Evolutionary conservation across 2,329 filamentous ascomycete genomes (phyloP), one percentile per base, ranked within the genome.

Genomic region (Fusarium protoensiforme): DNA sequence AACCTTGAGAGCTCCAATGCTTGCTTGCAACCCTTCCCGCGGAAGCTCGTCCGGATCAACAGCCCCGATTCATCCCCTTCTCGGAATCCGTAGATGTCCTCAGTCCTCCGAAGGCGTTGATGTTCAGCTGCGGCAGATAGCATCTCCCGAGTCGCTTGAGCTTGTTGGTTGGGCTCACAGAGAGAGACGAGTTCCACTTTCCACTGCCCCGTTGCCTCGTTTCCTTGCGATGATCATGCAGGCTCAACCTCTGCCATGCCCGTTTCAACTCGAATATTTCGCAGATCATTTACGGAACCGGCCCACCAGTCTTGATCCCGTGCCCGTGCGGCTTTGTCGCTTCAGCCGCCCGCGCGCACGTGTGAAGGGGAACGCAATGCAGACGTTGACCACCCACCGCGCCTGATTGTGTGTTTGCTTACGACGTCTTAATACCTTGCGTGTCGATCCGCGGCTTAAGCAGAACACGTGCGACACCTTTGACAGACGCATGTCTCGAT

Each of bases 211-310:
- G 64, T 70, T 74, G 65, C 67, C 72, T 68, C 53, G 60, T 65
- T 71, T 68, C 75, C 75, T 73, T 77, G 74, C 62, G 75, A 62
- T 71, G 75, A 77, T 78, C 75, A 77, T 77, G 74, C 74, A 70
- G 43, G 69, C 71, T 68, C 53, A 58, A 65, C 61, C 65, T 51
- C 38, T 38, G 35, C 18, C 56, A 61, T 56, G 22, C 63, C 67
- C 56, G 69, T 69, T 74, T 78, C 70, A 74, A 77, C 72, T 68
- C 68, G 43, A 46, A 63, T 69, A 59, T 54, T 60, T 46, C 69
- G 75, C 53, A 68, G 75, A 77, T 76, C 75, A 70, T 56, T 62
- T 59, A 66, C 71, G 31, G 53, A 67, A 61, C 43, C 58, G 59
- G 69, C 66, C 72, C 75, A 76, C 69, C 62, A 65, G 68, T 10